phyloP scores from a whole-genome alignment of 495 filamentous ascomycete genomes.

The Aspergillus baeticus region DNA sequence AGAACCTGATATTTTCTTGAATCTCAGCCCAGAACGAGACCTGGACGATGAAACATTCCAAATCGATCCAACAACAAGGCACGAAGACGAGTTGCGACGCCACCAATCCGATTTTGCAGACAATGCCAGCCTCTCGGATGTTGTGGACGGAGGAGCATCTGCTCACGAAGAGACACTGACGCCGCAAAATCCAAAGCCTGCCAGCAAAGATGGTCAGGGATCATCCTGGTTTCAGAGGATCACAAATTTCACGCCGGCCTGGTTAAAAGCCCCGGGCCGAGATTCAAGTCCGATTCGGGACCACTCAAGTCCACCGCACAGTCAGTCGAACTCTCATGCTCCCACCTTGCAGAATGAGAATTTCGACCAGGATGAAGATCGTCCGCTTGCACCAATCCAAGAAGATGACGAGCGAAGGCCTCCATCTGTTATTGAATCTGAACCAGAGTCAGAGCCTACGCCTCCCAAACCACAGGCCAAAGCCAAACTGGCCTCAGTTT shows the following conservation, averaged over 20 bases:
- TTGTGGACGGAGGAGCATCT: conserved; percentile 14
- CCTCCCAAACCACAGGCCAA: neutral
- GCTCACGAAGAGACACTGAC: conserved; percentile 23
- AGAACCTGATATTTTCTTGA: conserved; percentile 15
- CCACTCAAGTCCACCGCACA: conserved; percentile 6
- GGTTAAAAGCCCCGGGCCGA: conserved; percentile 36
- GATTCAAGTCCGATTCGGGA: conserved; percentile 20
- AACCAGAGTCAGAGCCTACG: neutral
- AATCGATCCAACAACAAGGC: conserved; percentile 25
- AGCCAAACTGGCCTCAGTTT: neutral
- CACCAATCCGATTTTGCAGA: conserved; percentile 13
- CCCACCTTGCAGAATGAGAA: neutral
- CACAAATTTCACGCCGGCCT: conserved; percentile 40
- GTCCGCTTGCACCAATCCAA: neutral
- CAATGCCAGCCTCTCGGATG: conserved; percentile 18
- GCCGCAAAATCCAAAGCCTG: conserved; percentile 22
- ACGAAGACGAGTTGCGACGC: conserved; percentile 16
- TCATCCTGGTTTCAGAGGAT: conserved; percentile 42
- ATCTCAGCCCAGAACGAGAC: conserved; percentile 28
- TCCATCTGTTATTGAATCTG: neutral
- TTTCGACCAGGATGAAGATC: conserved; percentile 9
- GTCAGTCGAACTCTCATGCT: neutral
- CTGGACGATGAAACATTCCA: conserved; percentile 25
- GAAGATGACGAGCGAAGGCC: neutral
- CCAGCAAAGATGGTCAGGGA: conserved; percentile 20